Evolutionary conservation across 441 rosid species (phyloP), one percentile per base, ranked within the genome.

Genomic region (Biscutella laevigata): DNA sequence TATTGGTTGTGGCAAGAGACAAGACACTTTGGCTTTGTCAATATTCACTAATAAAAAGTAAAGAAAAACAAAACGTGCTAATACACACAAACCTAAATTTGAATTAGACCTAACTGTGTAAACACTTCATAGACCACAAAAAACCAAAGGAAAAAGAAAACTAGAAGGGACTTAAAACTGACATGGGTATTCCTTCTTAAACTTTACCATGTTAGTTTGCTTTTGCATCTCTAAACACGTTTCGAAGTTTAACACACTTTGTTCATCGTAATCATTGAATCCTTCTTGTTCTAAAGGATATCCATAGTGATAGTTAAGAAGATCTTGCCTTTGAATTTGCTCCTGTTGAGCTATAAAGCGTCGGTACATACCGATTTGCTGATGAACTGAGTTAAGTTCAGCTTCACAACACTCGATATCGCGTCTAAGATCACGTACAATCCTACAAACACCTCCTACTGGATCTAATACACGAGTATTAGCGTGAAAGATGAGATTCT

Each of bases 401-500:
- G 30, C 40, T 6, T 24, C 15, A 12, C 2, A 1, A 5, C 5
- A 26, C 0, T 29, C 40, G 2, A 66, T 59, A 46, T 50, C 49
- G 0, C 4, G 13, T 15, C 46, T 22, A 8, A 66, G 54, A 19
- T 68, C 57, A 14, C 11, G 11, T 0, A 66, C 19, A 4, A 56
- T 27, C 8, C 57, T 56, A 48, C 15, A 42, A 25, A 71, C 35
- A 4, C 76, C 76, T 2, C 57, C 59, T 0, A 62, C 62, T 0
- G 72, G 74, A 57, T 73, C 65, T 4, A 6, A 4, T 4, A 68
- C 72, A 32, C 74, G 71, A 7, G 21, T 61, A 24, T 66, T 39
- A 26, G 70, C 58, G 20, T 66, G 70, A 19, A 6, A 36, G 13
- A 59, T 51, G 5, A 66, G 64, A 12, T 46, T 57, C 4, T 2